Evolutionary conservation across 805 yeast genomes (phyloP).

Genomic region (Candida ascalaphidarum): DNA sequence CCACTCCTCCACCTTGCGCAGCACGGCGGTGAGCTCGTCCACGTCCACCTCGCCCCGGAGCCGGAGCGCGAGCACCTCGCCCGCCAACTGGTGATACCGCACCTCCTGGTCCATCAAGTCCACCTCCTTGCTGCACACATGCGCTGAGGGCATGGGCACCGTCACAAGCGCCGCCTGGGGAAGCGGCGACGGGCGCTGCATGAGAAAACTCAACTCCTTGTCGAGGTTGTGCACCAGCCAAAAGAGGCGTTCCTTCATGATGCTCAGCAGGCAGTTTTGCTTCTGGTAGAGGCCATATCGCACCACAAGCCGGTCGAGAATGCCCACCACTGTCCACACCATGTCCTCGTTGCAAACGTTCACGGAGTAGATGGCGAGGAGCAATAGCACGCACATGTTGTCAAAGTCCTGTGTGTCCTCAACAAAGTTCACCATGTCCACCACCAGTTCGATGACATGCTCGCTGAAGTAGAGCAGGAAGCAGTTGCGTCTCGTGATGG

Average conservation of each 20-base stretch:
- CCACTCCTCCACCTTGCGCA: slow-evolving; percentile 27
- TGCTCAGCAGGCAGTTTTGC: slow-evolving; percentile 1
- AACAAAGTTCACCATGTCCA: slow-evolving; percentile 23
- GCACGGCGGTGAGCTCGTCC: slow-evolving; percentile 2
- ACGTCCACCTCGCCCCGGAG: slow-evolving; percentile 1
- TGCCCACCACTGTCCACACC: slow-evolving; percentile 27
- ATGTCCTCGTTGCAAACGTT: slow-evolving; percentile 17
- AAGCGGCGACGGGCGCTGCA: slow-evolving; percentile 26
- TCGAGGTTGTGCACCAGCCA: slow-evolving; percentile 33
- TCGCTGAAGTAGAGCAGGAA: slow-evolving; percentile 24
- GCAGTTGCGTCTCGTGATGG: slow-evolving; percentile 9
- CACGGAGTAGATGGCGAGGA: slow-evolving; percentile 23
- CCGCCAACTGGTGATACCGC: slow-evolving; percentile 14
- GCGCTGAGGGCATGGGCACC: slow-evolving; percentile 7
- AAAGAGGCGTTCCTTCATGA: slow-evolving; percentile 12
- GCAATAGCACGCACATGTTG: slow-evolving; percentile 20
- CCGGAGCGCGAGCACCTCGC: slow-evolving; percentile 12
- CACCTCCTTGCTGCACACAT: too few species aligned
- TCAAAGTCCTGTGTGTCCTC: slow-evolving; percentile 14
- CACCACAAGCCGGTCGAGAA: slow-evolving; percentile 20
- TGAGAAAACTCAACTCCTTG: slow-evolving; percentile 26
- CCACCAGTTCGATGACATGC: slow-evolving; percentile 20
- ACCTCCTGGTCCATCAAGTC: slow-evolving; percentile 16
- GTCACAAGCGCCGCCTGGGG: slow-evolving; percentile 16
- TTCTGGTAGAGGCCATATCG: slow-evolving; percentile 12